These are phyloP conservation scores for Pittosporum tobira DNA, from an alignment of 129 eudicot species.

Conservation along the genomic window DNA sequence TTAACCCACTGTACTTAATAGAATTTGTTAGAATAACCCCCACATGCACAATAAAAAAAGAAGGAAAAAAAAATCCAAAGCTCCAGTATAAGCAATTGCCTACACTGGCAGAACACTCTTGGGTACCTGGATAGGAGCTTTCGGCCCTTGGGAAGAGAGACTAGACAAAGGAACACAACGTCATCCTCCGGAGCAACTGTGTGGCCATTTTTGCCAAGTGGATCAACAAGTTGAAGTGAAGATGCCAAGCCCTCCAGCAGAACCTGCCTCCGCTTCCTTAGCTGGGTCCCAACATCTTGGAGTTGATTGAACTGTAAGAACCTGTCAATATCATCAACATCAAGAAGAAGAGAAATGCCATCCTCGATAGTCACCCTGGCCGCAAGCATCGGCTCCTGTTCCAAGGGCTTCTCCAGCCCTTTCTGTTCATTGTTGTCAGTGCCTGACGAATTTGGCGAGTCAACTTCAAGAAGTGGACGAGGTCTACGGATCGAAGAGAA, in stretches of 20 bases:
- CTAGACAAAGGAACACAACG: conserved; percentile 56
- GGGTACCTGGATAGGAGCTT: conserved; percentile 66
- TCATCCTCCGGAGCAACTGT: conserved; percentile 60
- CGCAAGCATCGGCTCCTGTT: conserved; percentile 97
- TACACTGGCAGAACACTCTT: no score
- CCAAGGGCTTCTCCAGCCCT: conserved; percentile 64
- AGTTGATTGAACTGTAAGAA: conserved; percentile 66
- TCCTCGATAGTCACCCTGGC: conserved; percentile 93
- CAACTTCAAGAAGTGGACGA: conserved; percentile 93
- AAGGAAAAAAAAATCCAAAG: no score
- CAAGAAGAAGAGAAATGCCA: conserved; percentile 74
- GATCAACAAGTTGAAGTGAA: conserved; percentile 88
- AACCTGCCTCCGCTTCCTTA: conserved; percentile 67
- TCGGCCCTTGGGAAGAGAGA: conserved; percentile 80
- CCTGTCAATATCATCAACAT: conserved; percentile 90
- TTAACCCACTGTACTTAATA: no score
- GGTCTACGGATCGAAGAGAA: conserved; percentile 95
- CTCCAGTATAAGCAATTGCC: no score
- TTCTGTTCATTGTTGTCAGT: conserved; percentile 43
- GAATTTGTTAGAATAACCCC: no score
- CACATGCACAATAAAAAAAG: no score
- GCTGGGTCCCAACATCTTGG: conserved; percentile 60
- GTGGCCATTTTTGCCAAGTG: conserved; percentile 52
- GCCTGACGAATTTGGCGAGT: conserved; percentile 42
- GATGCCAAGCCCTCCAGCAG: conserved; percentile 82